These are phyloP conservation scores for Stylonectria norvegica DNA, from an alignment of 2,329 filamentous ascomycete genomes.

Conservation along the genomic window DNA sequence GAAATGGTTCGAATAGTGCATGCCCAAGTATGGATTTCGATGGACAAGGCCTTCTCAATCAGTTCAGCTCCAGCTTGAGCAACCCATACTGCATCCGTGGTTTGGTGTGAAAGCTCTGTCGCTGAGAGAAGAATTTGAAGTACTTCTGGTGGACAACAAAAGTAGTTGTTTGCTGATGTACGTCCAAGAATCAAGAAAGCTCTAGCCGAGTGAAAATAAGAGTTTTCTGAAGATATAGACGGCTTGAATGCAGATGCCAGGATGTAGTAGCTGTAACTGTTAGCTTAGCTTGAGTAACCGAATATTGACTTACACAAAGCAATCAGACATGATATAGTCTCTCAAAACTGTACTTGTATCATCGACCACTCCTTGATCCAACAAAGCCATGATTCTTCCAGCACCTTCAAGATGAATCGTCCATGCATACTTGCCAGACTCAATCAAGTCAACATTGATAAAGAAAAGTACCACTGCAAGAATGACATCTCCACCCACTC, in stretches of 20 bases:
- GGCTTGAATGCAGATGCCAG: conserved; percentile 42
- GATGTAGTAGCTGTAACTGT: conserved; percentile 38
- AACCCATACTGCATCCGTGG: conserved; percentile 19
- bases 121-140: conserved; percentile 42
- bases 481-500: conserved; percentile 37
- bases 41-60: conserved; percentile 33
- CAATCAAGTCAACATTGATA: conserved; percentile 47
- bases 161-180: conserved; percentile 40
- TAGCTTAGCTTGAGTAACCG: neutral
- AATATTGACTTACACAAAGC: conserved; percentile 37
- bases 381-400: conserved; percentile 38
- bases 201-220: conserved; percentile 33
- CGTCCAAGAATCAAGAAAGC: conserved; percentile 36
- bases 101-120: conserved; percentile 36
- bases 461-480: conserved; percentile 47
- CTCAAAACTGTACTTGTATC: conserved; percentile 33
- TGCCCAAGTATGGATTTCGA: conserved; percentile 42
- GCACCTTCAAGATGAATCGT: conserved; percentile 45
- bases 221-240: conserved; percentile 24
- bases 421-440: conserved; percentile 46
- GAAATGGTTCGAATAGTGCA: conserved; percentile 33
- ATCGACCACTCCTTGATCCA: conserved; percentile 34
- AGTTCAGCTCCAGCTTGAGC: conserved; percentile 30
- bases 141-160: conserved; percentile 44
- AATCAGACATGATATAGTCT: conserved; percentile 46